Conservation (phyloP, 2,329 filamentous ascomycete species). For the Thermothelomyces thermophilus region DNA sequence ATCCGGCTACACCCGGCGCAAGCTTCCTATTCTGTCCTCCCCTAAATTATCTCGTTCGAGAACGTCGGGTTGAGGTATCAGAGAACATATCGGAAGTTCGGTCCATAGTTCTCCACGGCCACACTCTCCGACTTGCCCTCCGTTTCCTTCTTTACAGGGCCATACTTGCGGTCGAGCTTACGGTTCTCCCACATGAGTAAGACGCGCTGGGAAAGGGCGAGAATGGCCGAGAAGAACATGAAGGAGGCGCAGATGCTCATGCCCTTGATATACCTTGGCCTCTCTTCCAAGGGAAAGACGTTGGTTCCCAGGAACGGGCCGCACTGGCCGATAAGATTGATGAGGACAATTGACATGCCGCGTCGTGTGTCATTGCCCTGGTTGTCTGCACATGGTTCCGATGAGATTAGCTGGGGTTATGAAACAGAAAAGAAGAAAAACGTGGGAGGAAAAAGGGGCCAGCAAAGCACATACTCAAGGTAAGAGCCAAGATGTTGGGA, state of each 20-base stretch:
- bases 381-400: constrained; percentile 39
- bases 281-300: constrained; percentile 45
- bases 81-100: neutral
- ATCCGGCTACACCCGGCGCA: no score
- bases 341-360: constrained; percentile 55
- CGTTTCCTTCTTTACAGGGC: neutral
- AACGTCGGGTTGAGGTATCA: neutral
- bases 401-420: no score
- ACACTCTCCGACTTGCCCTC: neutral
- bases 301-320: constrained; percentile 58
- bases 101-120: neutral
- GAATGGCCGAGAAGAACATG: constrained; percentile 36
- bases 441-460: no score
- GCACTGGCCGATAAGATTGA: constrained; percentile 57
- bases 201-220: constrained; percentile 16
- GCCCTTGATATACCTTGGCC: constrained; percentile 35
- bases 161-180: neutral
- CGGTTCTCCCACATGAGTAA: neutral
- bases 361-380: constrained; percentile 60
- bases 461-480: constrained; percentile 39
- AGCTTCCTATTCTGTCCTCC: no score
- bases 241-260: constrained; percentile 36
- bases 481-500: constrained; percentile 64
- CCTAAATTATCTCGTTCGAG: no score
- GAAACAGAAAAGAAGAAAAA: no score